phyloP scores from a whole-genome alignment of 225 moss, liverwort and hornwort genomes.

The Lunularia cruciata region DNA sequence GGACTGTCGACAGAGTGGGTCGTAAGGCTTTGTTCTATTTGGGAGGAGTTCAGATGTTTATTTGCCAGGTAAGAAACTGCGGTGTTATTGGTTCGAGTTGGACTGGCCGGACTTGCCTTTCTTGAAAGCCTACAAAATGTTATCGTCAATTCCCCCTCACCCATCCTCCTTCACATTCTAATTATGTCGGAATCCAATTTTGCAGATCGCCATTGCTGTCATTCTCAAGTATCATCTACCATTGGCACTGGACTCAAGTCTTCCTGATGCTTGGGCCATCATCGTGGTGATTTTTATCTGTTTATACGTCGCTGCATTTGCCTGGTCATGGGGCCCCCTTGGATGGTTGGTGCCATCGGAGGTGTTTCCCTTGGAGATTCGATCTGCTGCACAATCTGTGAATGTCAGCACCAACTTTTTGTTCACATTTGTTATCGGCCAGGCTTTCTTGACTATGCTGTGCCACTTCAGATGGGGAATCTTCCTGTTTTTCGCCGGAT shows the following conservation, averaged over 20 bases:
- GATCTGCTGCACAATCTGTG: constrained; percentile 39
- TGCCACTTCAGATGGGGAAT: constrained; percentile 40
- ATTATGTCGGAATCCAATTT: no score
- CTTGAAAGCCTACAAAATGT: no score
- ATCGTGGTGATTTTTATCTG: constrained; percentile 35
- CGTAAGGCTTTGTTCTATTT: constrained; percentile 32
- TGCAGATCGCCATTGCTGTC: constrained; percentile 25
- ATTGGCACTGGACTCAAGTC: neutral
- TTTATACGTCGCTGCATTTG: constrained; percentile 38
- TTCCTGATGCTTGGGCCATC: constrained; percentile 13
- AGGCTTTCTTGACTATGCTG: constrained; percentile 40
- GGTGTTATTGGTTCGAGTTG: no score
- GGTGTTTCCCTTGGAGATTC: constrained; percentile 30
- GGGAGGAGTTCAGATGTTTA: constrained; percentile 39
- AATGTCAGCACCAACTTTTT: constrained; percentile 30
- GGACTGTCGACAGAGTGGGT: constrained; percentile 28
- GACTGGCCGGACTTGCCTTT: no score
- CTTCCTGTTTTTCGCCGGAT: constrained; percentile 32
- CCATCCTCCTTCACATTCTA: no score
- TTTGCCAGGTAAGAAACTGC: constrained; percentile 25
- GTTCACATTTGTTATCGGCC: constrained; percentile 38
- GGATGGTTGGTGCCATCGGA: constrained; percentile 43
- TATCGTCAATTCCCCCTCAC: no score
- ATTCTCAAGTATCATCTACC: constrained; percentile 34
- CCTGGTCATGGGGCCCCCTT: constrained; percentile 43